These are phyloP conservation scores for Populus pruinosa DNA, from an alignment of 345 rosid genomes.

Conservation along the genomic window DNA sequence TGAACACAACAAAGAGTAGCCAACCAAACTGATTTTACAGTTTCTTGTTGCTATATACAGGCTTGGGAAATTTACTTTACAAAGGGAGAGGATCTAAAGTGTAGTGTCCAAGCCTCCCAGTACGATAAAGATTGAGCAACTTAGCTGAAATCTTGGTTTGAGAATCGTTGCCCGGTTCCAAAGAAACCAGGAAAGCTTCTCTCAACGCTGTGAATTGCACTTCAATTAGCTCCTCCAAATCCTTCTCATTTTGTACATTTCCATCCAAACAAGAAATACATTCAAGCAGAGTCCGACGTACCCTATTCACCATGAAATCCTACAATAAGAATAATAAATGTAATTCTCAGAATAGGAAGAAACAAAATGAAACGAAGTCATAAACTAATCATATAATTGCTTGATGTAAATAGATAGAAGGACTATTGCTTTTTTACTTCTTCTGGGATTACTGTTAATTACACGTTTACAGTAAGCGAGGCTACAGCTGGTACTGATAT, in stretches of 20 bases:
- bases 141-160: slow-evolving; percentile 45
- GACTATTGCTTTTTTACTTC: background rate
- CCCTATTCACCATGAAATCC: slow-evolving; percentile 64
- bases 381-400: background rate
- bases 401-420: background rate
- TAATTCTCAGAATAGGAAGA: background rate
- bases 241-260: slow-evolving; percentile 28
- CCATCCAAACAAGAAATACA: slow-evolving; percentile 40
- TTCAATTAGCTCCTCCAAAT: slow-evolving; percentile 43
- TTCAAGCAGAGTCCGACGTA: slow-evolving; percentile 48
- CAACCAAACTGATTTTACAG: no score
- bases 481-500: no score
- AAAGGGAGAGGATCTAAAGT: slow-evolving; percentile 42
- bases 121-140: slow-evolving; percentile 66
- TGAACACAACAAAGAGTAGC: no score
- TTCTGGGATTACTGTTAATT: no score
- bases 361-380: background rate
- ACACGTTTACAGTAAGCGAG: no score
- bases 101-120: slow-evolving; percentile 81
- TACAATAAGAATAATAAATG: slow-evolving; percentile 10
- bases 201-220: slow-evolving; percentile 39
- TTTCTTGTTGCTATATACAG: background rate
- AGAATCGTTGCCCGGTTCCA: slow-evolving; percentile 36
- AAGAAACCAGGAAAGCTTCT: slow-evolving; percentile 37
- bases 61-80: background rate